A percentile compares a stretch with the other conserved stretches of the same genome.
phyloP scores from a whole-genome alignment of 495 filamentous ascomycete species.

The Podospora comata region DNA sequence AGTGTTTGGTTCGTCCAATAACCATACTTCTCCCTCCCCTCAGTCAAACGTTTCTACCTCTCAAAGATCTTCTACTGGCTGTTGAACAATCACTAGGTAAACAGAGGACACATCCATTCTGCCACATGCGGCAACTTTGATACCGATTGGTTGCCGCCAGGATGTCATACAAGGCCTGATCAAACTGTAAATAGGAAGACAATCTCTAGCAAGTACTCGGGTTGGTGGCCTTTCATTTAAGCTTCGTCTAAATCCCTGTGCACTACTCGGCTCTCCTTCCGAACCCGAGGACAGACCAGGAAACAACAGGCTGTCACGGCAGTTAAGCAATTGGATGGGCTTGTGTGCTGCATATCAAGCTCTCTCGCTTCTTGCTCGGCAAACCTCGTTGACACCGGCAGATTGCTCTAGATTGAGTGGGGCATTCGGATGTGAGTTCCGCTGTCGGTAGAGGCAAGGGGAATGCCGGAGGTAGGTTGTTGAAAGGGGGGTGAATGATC shows the following conservation, averaged over 20 bases:
- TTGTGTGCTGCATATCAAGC: not conserved
- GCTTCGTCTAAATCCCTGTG: not conserved
- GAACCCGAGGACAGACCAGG: not conserved
- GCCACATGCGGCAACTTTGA: not conserved
- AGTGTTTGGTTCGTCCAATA: not conserved
- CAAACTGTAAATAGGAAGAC: not conserved
- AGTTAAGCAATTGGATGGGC: slow-evolving; percentile 10
- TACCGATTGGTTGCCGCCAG: not conserved
- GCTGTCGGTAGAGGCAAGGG: not conserved
- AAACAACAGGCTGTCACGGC: slow-evolving; percentile 1
- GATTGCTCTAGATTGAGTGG: slow-evolving; percentile 1
- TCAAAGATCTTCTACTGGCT: not conserved
- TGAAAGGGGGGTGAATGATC: not conserved
- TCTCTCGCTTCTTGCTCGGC: not conserved
- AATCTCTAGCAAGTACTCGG: not conserved
- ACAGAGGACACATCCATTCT: not conserved
- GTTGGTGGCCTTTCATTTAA: not conserved
- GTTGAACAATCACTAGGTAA: not conserved
- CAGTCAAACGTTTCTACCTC: not conserved
- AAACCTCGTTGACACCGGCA: slow-evolving; percentile 2
- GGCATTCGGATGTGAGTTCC: slow-evolving; percentile 1
- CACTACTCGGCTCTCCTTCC: slow-evolving; percentile 10
- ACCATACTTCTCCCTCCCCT: not conserved
- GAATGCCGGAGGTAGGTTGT: not conserved
- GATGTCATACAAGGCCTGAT: not conserved